Conservation (phyloP, 1,284 basidiomycete species). For the Malassezia restricta region DNA sequence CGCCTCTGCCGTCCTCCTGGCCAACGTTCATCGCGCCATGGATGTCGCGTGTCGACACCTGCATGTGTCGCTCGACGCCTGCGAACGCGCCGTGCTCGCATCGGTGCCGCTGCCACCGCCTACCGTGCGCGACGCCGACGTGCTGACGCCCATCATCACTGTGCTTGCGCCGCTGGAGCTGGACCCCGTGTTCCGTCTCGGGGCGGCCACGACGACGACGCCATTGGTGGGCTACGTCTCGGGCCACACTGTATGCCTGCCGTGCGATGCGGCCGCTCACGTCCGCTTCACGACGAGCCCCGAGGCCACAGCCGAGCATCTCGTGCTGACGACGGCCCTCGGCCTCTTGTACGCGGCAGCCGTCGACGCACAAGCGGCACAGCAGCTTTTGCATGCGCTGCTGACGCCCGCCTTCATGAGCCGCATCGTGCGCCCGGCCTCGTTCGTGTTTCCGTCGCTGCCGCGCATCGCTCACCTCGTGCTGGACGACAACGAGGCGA, state of each 20-base stretch:
- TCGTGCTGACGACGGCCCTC: slow-evolving; percentile 2
- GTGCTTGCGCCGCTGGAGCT: slow-evolving; percentile 23
- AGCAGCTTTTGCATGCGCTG: not conserved
- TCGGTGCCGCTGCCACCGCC: no score
- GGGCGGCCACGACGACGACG: not conserved
- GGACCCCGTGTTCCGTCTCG: slow-evolving; percentile 15
- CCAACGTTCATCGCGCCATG: slow-evolving; percentile 34
- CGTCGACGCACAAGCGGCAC: slow-evolving; percentile 56
- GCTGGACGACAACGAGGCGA: slow-evolving; percentile 18
- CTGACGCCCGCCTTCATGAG: slow-evolving; percentile 2
- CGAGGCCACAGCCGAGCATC: slow-evolving; percentile 1
- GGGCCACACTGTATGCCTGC: not conserved
- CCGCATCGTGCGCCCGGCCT: not conserved
- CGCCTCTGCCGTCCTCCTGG: slow-evolving; percentile 19
- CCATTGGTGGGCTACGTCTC: no score
- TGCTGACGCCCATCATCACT: slow-evolving; percentile 27
- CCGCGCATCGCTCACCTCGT: slow-evolving; percentile 5
- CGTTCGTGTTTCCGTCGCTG: slow-evolving; percentile 1
- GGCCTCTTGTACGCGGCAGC: slow-evolving; percentile 17
- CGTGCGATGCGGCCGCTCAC: not conserved
- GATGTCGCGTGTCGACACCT: slow-evolving; percentile 26
- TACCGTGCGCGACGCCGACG: not conserved
- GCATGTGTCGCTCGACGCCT: slow-evolving; percentile 4
- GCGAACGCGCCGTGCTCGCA: no score
- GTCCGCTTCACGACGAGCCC: slow-evolving; percentile 3